Percentiles rank a stretch among this genome's conserved stretches.
These are phyloP conservation scores for Parasitella parasitica DNA, from an alignment of 371 early-diverging fungal genomes.

Conservation along the genomic window DNA sequence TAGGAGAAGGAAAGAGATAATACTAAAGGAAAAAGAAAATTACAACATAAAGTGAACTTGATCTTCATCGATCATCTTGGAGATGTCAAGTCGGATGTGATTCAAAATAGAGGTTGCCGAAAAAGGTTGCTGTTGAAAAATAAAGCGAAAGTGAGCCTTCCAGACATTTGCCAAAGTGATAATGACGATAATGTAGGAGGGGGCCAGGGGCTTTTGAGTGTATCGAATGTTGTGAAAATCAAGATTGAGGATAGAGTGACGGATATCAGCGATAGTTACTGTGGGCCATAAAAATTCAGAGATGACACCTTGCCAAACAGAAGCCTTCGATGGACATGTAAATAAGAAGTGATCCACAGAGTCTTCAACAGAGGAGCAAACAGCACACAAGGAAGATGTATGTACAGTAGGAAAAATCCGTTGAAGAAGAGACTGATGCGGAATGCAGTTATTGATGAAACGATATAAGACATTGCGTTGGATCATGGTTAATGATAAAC, in stretches of 20 bases:
- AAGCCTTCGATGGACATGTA: not conserved
- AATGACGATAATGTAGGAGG: too few species aligned
- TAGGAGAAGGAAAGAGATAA: too few species aligned
- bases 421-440: not conserved
- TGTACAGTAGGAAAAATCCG: not conserved
- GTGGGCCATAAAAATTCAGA: not conserved
- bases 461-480: not conserved
- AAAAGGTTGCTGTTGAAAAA: too few species aligned
- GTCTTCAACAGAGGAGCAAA: not conserved
- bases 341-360: not conserved
- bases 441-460: not conserved
- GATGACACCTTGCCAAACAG: not conserved
- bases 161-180: too few species aligned
- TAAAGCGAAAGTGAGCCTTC: too few species aligned
- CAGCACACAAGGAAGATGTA: not conserved
- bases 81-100: too few species aligned
- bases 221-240: not conserved
- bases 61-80: too few species aligned
- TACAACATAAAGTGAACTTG: too few species aligned
- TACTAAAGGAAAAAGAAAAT: too few species aligned
- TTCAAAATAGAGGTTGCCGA: too few species aligned
- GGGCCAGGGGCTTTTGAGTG: not conserved
- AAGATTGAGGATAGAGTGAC: not conserved
- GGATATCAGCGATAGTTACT: not conserved
- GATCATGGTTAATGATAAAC: not conserved